A percentile compares a stretch with the other conserved stretches of the same genome.
These are phyloP conservation scores for Amaranthus hypochondriacus DNA, from an alignment of 148 eudicot species.

Conservation along the genomic window DNA sequence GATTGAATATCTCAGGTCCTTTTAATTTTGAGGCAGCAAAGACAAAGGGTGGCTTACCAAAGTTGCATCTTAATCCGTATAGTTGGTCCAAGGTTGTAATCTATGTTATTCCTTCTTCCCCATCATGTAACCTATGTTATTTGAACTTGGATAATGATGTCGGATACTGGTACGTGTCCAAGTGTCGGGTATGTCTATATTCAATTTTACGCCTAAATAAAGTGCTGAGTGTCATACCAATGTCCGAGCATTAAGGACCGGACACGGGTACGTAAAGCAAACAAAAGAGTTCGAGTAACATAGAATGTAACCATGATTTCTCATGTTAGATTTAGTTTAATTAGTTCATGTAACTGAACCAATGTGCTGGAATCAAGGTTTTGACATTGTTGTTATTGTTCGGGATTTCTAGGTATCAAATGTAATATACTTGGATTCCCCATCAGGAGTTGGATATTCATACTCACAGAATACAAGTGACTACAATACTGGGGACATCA, in stretches of 20 bases:
- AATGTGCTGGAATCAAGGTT: too few relatives aligned
- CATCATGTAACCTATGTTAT: neutral
- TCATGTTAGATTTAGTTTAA: neutral
- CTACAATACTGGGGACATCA: slow-evolving; percentile 65
- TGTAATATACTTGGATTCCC: slow-evolving; percentile 87
- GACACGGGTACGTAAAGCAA: too few relatives aligned
- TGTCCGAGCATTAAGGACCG: too few relatives aligned
- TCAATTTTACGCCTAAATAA: too few relatives aligned
- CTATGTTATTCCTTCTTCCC: neutral
- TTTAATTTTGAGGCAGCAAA: slow-evolving; percentile 75
- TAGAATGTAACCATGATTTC: neutral
- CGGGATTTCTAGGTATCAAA: slow-evolving; percentile 59
- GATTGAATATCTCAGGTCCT: slow-evolving; percentile 50
- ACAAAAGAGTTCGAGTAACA: too few relatives aligned
- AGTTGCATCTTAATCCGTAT: slow-evolving; percentile 76
- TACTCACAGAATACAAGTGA: slow-evolving; percentile 57
- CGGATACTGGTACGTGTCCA: too few relatives aligned
- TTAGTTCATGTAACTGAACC: too few relatives aligned
- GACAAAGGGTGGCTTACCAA: slow-evolving; percentile 52
- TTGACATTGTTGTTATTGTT: neutral
- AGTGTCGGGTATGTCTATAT: too few relatives aligned
- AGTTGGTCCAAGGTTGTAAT: slow-evolving; percentile 83
- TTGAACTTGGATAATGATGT: too few relatives aligned
- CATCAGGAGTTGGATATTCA: slow-evolving; percentile 82
- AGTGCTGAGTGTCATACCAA: too few relatives aligned